Base-by-base conservation (phyloP, 129 eudicot species). In the Flaveria sonorensis region DNA sequence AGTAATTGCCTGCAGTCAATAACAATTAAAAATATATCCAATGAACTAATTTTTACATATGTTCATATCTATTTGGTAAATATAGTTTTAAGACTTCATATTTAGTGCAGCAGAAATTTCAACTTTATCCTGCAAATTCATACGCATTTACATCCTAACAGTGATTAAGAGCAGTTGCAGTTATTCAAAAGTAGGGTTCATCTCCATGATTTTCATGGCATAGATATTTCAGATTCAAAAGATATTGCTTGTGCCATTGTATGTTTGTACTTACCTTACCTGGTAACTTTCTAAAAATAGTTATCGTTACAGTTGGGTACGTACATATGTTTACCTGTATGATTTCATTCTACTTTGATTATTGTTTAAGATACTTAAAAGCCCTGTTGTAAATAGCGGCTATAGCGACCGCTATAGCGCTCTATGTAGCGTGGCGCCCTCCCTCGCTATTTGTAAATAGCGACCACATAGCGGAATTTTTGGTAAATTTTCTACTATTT, bases 1-100 rank as follows among this genome's bases (percentile, higher is more conserved):
- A 83, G 97, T 94, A 75, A 94, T 88, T 68, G 98, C 98, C 98
- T 91, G 98, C 73, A 16, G 81, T 69, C 68, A 78, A 89, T 57
- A 79, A 76, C 55, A 84, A 65, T 62, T 62, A 81, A 79, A 36
- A 79, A 55, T 66, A 52, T 47, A 74, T 45, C 5, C 32, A 68
- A 6, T 63, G 12, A 39, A 16, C 24, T 9, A 61, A 23, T 8
- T 12, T 24, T 26, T 4, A 23, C 7, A 63, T 28, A 30, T 6
- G 45, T 30, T 63, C 20, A 15, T 63, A 28, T 63, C 20, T 63
- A 63, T 15, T 21, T 21, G 45, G 68, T 15, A 28, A 62, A 20
- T 24, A 28, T 62, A 28, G 45, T 62, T 62, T 28, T 28, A 43
- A 62, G 68, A 62, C 14, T 62, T 62, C 15, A 62, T 63, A 28